Conservation (phyloP, 1,284 basidiomycete genomes). For the Trichosporon sp. region DNA sequence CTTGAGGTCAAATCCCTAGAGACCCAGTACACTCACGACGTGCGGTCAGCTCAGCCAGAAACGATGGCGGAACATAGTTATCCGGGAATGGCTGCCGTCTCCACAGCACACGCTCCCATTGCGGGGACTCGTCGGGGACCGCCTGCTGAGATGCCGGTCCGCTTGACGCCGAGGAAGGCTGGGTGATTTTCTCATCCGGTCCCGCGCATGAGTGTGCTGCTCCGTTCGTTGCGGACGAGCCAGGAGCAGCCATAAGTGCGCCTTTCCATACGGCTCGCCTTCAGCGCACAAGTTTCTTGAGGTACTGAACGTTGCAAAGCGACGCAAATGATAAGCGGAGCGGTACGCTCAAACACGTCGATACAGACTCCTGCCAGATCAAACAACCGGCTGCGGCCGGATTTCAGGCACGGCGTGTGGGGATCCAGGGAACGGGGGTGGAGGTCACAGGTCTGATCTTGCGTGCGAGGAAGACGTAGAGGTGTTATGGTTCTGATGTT, state of each 20-base stretch:
- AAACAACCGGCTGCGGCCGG: background rate
- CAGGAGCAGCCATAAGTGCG: background rate
- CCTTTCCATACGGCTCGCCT: background rate
- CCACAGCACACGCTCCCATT: slow-evolving; percentile 83
- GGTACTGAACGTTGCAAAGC: background rate
- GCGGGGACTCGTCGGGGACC: background rate
- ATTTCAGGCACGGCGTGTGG: background rate
- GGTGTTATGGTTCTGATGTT: background rate
- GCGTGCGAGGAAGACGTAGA: background rate
- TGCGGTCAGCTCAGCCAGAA: slow-evolving; percentile 67
- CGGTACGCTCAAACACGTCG: background rate
- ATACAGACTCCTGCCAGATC: background rate
- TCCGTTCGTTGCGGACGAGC: background rate
- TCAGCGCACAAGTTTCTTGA: background rate
- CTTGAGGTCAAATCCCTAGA: background rate
- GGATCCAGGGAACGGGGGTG: background rate
- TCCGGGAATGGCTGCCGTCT: slow-evolving; percentile 69
- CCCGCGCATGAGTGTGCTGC: background rate
- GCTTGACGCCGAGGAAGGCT: background rate
- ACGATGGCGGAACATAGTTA: slow-evolving; percentile 73
- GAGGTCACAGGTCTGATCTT: background rate
- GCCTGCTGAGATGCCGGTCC: background rate
- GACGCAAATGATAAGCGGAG: background rate
- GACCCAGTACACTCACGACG: slow-evolving; percentile 58
- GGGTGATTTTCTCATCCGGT: background rate